phyloP scores from a whole-genome alignment of 2,329 filamentous ascomycete species.

The Calonectria hongkongensis region DNA sequence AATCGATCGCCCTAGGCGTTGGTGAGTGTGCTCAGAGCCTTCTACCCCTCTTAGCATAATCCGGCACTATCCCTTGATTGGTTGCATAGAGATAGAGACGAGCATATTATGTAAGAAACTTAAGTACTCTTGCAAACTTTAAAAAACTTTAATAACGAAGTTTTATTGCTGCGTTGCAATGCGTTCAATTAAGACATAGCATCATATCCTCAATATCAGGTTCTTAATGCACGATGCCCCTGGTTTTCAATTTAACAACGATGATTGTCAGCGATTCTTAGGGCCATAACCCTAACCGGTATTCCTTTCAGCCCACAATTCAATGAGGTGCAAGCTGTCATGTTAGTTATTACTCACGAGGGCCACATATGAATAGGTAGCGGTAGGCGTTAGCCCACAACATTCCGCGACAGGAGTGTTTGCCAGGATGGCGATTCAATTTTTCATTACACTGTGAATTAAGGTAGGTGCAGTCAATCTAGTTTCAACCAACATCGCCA shows the following conservation, averaged over 20 bases:
- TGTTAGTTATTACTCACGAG: too few relatives aligned
- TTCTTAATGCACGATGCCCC: background rate
- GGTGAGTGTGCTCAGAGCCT: background rate
- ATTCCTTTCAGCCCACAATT: background rate
- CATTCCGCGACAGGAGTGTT: too few relatives aligned
- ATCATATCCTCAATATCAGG: background rate
- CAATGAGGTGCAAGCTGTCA: background rate
- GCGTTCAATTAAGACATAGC: background rate
- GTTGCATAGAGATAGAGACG: background rate
- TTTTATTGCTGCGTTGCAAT: background rate
- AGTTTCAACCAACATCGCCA: too few relatives aligned
- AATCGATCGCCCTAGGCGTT: background rate
- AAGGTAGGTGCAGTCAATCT: too few relatives aligned
- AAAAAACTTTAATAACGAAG: background rate
- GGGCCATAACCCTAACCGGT: background rate
- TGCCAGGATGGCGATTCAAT: too few relatives aligned
- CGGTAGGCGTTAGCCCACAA: too few relatives aligned
- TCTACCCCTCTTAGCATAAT: slow-evolving; percentile 15
- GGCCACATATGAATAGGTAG: too few relatives aligned
- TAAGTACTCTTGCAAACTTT: background rate
- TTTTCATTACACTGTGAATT: too few relatives aligned
- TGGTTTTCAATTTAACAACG: background rate
- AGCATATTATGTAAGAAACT: slow-evolving; percentile 11
- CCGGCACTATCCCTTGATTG: slow-evolving; percentile 12
- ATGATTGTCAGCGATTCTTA: background rate